Evolutionary conservation across 352 stramenopile species (phyloP).

Genomic region (Phytophthora idaei): DNA sequence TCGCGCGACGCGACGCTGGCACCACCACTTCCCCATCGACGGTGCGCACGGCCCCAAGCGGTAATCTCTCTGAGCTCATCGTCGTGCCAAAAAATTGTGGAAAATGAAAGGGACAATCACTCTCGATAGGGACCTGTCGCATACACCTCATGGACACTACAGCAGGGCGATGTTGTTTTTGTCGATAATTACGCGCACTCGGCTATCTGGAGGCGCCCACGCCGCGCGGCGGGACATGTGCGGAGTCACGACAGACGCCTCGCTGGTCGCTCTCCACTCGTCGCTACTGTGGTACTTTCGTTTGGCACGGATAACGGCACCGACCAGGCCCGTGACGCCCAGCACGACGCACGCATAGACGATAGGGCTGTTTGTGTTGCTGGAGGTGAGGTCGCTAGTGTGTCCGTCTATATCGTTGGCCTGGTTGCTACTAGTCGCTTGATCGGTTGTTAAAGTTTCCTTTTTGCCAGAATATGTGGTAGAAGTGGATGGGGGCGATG

Average conservation of each 20-base stretch:
- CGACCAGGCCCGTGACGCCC: constrained; percentile 22
- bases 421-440: constrained; percentile 3
- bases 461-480: constrained; percentile 5
- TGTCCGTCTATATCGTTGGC: neutral
- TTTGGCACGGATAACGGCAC: constrained; percentile 24
- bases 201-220: constrained; percentile 11
- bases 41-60: constrained; percentile 67
- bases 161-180: constrained; percentile 28
- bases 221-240: neutral
- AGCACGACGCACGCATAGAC: constrained; percentile 49
- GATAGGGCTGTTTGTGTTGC: constrained; percentile 14
- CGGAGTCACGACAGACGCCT: constrained; percentile 3
- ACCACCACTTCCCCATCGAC: constrained; percentile 71
- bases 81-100: neutral
- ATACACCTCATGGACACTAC: constrained; percentile 3
- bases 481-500: neutral
- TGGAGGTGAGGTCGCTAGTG: neutral
- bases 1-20: constrained; percentile 59
- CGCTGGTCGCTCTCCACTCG: constrained; percentile 6
- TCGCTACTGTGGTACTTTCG: constrained; percentile 13
- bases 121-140: neutral
- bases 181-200: constrained; percentile 30
- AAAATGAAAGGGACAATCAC: constrained; percentile 6
- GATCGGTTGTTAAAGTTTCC: constrained; percentile 17
- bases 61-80: constrained; percentile 35